Evolutionary conservation across 306 rosid genomes (phyloP), one percentile per base, ranked within the genome.

Genomic region (Alnus rubra): DNA sequence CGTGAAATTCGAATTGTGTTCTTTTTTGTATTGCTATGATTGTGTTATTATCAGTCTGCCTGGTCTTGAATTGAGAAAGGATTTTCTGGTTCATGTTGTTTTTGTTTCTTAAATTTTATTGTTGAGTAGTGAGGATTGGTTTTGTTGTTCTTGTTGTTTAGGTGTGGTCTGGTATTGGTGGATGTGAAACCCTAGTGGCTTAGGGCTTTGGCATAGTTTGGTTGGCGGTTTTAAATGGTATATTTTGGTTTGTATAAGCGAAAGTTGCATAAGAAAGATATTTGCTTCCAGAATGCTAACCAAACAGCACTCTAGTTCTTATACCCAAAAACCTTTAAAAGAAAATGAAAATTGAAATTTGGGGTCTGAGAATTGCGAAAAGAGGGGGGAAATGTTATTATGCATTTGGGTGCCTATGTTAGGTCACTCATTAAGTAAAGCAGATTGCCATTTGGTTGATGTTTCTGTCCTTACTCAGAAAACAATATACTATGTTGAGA

Each of bases 361-460:
- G 42, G 45, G 45, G 3, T 35, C 44, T 35, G 33, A 23, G 18
- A 55, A 58, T 23, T 58, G 37, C 5, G 8, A 28, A 67, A 18
- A 9, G 28, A 16, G 13, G 1, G 0, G 2, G 72, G 51, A 3
- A 42, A 39, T 42, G 52, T n/a, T 16, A 18, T 68, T 68, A 18
- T 68, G 28, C 15, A 68, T 42, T 62, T 68, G 19, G 52, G 50
- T 42, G 51, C 23, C 12, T 16, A 2, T 39, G 15, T 4, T 18
- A 68, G 72, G 72, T 42, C 30, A 68, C 31, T 37, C 71, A 67
- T 68, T 68, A 18, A 68, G 31, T 42, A 42, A 68, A 68, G 7
- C 48, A 18, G 51, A 63, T 37, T 37, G 4, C 2, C 28, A 65
- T 65, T 37, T 37, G 52, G 31, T 1, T 15, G 31, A 18, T 68